Evolutionary conservation across 805 yeast genomes (phyloP).

Genomic region (Citeromyces matritensis): DNA sequence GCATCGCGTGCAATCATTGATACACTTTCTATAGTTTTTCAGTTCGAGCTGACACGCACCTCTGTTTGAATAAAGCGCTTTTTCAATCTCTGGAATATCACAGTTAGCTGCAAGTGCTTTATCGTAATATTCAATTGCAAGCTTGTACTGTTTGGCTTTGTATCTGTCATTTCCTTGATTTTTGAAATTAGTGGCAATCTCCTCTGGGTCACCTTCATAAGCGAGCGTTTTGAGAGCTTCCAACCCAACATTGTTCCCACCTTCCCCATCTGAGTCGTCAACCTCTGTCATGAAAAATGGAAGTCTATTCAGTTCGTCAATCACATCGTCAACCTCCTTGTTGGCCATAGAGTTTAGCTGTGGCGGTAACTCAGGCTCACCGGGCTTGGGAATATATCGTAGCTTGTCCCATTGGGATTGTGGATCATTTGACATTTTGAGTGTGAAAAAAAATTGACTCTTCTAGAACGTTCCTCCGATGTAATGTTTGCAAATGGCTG

Average conservation of each 20-base stretch:
- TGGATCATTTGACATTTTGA: neutral
- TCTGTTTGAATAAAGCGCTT: constrained; percentile 60
- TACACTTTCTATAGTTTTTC: constrained; percentile 71
- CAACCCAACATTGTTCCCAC: constrained; percentile 57
- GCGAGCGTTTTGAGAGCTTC: constrained; percentile 89
- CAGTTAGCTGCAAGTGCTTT: constrained; percentile 67
- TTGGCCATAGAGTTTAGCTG: constrained; percentile 51
- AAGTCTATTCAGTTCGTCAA: constrained; percentile 62
- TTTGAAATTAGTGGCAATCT: constrained; percentile 78
- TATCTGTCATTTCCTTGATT: constrained; percentile 87
- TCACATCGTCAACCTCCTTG: constrained; percentile 61
- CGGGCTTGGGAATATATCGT: constrained; percentile 17
- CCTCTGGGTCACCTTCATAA: constrained; percentile 92
- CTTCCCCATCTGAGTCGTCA: constrained; percentile 63
- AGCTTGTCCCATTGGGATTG: constrained; percentile 14
- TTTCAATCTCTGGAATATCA: constrained; percentile 35
- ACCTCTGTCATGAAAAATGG: constrained; percentile 92
- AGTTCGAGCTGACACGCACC: constrained; percentile 88
- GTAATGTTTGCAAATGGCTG: too few relatives aligned
- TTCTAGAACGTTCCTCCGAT: too few relatives aligned
- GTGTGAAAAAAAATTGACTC: neutral
- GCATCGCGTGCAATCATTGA: constrained; percentile 72
- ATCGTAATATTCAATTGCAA: constrained; percentile 67
- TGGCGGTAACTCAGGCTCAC: constrained; percentile 71
- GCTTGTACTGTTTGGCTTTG: constrained; percentile 51